A percentile compares a stretch with the other conserved stretches of the same genome.
Conservation (phyloP, 352 stramenopile genomes). For the Phytophthora constricta region DNA sequence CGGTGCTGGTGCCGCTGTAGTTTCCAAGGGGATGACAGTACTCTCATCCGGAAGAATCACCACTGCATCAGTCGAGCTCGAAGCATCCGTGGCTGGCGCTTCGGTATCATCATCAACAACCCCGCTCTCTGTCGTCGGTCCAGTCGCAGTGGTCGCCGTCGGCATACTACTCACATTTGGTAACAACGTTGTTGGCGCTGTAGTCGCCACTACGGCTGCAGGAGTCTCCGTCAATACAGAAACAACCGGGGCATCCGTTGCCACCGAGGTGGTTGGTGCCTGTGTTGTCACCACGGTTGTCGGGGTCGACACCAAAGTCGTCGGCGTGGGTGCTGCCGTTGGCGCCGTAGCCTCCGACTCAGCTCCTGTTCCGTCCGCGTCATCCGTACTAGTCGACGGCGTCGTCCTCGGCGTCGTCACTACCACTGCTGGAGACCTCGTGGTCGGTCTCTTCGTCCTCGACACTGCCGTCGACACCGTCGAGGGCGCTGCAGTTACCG, state of each 20-base stretch:
- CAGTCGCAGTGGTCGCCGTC: conserved; percentile 13
- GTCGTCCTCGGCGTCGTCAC: not conserved
- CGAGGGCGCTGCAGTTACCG: not conserved
- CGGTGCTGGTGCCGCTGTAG: conserved; percentile 3
- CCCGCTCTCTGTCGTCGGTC: not conserved
- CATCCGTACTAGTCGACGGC: conserved; percentile 1
- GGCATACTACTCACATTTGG: not conserved
- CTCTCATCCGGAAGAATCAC: conserved; percentile 19
- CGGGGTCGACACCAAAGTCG: not conserved
- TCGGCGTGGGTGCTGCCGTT: conserved; percentile 20
- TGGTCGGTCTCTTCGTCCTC: conserved; percentile 14
- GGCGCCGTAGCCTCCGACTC: conserved; percentile 16
- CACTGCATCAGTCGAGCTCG: conserved; percentile 17
- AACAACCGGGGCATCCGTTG: too few species aligned
- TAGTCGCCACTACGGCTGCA: too few species aligned
- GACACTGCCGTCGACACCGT: not conserved
- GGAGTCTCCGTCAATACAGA: too few species aligned
- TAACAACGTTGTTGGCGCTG: conserved; percentile 1
- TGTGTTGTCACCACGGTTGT: not conserved
- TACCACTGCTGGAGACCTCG: not conserved
- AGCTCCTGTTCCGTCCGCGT: conserved; percentile 2
- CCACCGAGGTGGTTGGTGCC: too few species aligned
- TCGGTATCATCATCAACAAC: conserved; percentile 7
- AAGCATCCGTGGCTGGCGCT: conserved; percentile 10
- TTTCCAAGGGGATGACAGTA: conserved; percentile 10